Base-by-base conservation (phyloP, 768 basidiomycete species). In the Mycena floridula region DNA sequence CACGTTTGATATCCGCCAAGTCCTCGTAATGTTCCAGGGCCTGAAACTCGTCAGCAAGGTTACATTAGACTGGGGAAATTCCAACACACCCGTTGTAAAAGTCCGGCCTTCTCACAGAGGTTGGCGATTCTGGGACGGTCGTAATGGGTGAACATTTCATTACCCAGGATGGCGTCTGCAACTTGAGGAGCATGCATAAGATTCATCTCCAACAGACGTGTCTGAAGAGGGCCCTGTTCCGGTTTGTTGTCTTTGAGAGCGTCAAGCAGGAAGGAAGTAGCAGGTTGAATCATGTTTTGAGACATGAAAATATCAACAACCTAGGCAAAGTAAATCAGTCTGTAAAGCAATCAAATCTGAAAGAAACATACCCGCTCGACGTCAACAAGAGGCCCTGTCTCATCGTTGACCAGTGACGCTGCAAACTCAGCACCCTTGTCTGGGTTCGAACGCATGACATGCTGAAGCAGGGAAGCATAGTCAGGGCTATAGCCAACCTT, bases 281-380 rank as follows among this genome's bases (percentile, higher is more conserved):
- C 96, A 16, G 94, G 95, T 63, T 98, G 96, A 46, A 98, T 94
- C 92, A 98, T 91, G 68, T 97, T 98, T 61, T 96, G 94, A 0
- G 88, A 87, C 92, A 97, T 96, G 74, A 99, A 98, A 56, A 98
- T 96, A 57, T 99, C 96, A 48, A 97, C 93, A 44, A 97, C 89
- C 82, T 87, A 44, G 9, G 23, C n/a, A 23, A 28, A 20, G 26
- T 25, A 40, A 24, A 45, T 21, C 11, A 44, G 27, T 3, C 13
- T 13, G n/a, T 45, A 53, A 2, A 48, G 44, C 25, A 42, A 37
- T 42, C 36, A 37, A 23, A 35, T 37, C 18, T 23, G 26, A 27
- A 26, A 35, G 11, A 28, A 15, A 64, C 79, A 48, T 55, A 85
- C 94, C 43, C 94, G 73, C 62, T 98, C 95, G 46, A 98, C 67